Percentiles rank a stretch among this genome's conserved stretches.
These are phyloP conservation scores for Penicillium sumatraense DNA, from an alignment of 2,329 filamentous ascomycete species.

Conservation along the genomic window DNA sequence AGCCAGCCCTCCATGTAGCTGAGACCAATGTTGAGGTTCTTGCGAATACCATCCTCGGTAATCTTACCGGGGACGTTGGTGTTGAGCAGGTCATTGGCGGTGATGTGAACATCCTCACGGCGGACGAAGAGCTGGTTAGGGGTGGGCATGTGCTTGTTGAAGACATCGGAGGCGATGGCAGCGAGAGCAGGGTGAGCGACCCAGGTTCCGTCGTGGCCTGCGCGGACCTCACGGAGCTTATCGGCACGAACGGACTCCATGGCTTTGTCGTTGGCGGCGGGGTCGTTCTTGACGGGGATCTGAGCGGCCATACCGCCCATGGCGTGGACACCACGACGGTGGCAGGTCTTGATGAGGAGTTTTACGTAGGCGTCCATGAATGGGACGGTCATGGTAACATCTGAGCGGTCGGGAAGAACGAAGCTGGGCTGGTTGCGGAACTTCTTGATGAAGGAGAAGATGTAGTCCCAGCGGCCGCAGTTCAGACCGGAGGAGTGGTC, in stretches of 20 bases:
- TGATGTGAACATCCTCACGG: conserved; percentile 85
- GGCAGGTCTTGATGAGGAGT: conserved; percentile 97
- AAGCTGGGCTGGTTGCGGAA: conserved; percentile 95
- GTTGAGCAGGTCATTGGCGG: conserved; percentile 89
- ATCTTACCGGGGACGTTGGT: conserved; percentile 95
- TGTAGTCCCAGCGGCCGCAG: conserved; percentile 99
- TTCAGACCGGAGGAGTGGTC: conserved; percentile 96
- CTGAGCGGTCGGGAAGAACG: conserved; percentile 86
- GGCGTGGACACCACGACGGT: conserved; percentile 93
- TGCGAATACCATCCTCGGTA: conserved; percentile 92
- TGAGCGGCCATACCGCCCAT: conserved; percentile 99
- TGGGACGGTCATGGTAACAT: conserved; percentile 95
- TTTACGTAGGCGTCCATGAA: conserved; percentile 99
- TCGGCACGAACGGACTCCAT: conserved; percentile 93
- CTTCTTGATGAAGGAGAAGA: conserved; percentile 99
- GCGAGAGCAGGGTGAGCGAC: conserved; percentile 95
- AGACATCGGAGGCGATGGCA: conserved; percentile 83
- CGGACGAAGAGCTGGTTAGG: conserved; percentile 94
- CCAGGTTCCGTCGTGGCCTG: conserved; percentile 96
- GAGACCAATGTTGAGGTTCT: conserved; percentile 96
- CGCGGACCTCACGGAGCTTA: conserved; percentile 93
- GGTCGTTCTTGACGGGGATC: conserved; percentile 97
- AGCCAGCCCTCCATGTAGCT: conserved; percentile 99
- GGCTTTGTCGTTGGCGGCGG: conserved; percentile 85
- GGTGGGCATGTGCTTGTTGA: conserved; percentile 98